phyloP scores from a whole-genome alignment of 768 basidiomycete genomes.

The Exidia glandulosa region DNA sequence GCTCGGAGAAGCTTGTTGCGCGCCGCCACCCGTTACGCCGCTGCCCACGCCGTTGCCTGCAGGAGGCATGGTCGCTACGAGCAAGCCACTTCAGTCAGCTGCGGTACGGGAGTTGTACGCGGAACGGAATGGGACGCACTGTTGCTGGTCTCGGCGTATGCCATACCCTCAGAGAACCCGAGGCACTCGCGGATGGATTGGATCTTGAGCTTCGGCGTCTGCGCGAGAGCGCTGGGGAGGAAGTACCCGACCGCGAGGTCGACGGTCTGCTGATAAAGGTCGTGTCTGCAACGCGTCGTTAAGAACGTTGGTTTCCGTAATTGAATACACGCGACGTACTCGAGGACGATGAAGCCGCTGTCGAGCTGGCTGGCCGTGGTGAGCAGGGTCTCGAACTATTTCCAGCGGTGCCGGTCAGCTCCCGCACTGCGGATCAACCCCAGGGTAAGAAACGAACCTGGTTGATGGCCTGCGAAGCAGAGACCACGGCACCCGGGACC shows the following conservation, averaged over 20 bases:
- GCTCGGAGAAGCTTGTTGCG: not conserved
- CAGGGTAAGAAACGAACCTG: not conserved
- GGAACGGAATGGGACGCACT: conserved; percentile 4
- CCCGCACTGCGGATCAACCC: not conserved
- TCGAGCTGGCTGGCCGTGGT: conserved; percentile 19
- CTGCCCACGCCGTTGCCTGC: not conserved
- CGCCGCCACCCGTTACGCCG: not conserved
- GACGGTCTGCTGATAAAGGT: conserved; percentile 32
- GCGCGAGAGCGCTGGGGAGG: conserved; percentile 28
- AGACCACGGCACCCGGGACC: conserved; percentile 25
- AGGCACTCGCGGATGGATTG: conserved; percentile 32
- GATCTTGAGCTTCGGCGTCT: conserved; percentile 22
- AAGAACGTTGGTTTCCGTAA: not conserved
- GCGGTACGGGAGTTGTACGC: not conserved
- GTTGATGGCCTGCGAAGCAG: conserved; percentile 16
- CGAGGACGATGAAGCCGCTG: conserved; percentile 33
- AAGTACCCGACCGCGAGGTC: conserved; percentile 34
- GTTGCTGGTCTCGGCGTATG: conserved; percentile 31
- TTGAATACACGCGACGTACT: conserved; percentile 21
- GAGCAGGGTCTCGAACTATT: not conserved
- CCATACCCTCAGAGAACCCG: conserved; percentile 20
- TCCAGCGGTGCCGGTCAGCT: conserved; percentile 1
- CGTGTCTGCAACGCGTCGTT: conserved; percentile 10
- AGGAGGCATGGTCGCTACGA: not conserved
- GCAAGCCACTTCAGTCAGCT: too few relatives aligned